Base-by-base conservation (phyloP, 805 yeast genomes). In the Starmerella floricola region DNA sequence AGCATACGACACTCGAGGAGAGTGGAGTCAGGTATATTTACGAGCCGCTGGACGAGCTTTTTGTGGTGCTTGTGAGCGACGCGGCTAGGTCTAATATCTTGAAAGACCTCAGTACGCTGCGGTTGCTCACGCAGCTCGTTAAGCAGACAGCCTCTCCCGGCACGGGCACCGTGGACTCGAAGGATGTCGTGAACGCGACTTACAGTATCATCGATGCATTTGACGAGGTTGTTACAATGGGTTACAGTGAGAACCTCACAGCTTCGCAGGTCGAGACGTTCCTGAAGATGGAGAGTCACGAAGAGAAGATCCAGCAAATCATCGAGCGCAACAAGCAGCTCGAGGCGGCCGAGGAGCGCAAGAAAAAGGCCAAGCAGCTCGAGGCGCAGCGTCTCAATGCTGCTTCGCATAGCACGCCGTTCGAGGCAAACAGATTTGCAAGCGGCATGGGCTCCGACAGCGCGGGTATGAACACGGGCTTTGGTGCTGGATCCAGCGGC, bases 221-320 rank as follows among this genome's bases (percentile, higher is more conserved):
- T 57, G 98, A 91, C 62, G 98, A 91, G 64, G 82, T 91, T 42
- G 76, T 91, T 53, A 76, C 77, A 40, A 68, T 84, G 64, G 98
- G 98, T 15, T 85, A 79, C 67, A 77, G 83, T 51, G 99, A 91
- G 62, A 81, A 85, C 62, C 66, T 88, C 51, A 75, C 91, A 1
- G 61, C 79, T 50, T 62, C 77, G 46, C 97, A 91, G 66, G 81
- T 91, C 50, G 76, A 74, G 61, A 83, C 93, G 11, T 88, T 83
- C 64, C 68, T 91, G 66, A 88, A 85, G 59, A 88, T 91, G 97
- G 97, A 91, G 64, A 82, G 94, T 31, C 96, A 91, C 61, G 98
- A 91, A 65, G 99, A 91, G 66, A 88, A 84, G 69, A 88, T 93
- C 58, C 97, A 91, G 68, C 96, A 91, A 61, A 87, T 91, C 60